Conservation (phyloP, 495 filamentous ascomycete genomes). For the Penicillium paradoxum region DNA sequence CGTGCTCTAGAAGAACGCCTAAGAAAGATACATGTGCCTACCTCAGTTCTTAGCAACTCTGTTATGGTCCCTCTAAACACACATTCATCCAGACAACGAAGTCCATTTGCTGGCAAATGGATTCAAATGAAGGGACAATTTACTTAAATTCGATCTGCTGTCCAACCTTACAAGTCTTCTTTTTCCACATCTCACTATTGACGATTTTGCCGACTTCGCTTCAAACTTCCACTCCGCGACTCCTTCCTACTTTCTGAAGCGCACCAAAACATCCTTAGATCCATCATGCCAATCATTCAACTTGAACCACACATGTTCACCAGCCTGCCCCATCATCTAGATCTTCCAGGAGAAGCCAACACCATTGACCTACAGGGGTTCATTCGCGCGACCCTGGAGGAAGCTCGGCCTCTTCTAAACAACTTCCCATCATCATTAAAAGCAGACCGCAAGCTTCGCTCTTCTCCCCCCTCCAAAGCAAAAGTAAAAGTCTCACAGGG, state of each 20-base stretch:
- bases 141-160: background rate
- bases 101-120: background rate
- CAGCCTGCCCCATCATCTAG: constrained; percentile 28
- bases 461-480: constrained; percentile 34
- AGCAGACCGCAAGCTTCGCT: constrained; percentile 29
- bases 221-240: background rate
- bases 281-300: constrained; percentile 25
- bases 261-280: background rate
- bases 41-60: too few relatives aligned
- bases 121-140: background rate
- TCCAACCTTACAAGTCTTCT: background rate
- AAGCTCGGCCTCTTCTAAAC: constrained; percentile 54
- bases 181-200: background rate
- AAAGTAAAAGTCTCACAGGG: constrained; percentile 16
- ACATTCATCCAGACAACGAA: background rate
- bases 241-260: background rate
- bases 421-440: constrained; percentile 29
- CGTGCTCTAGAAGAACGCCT: too few relatives aligned
- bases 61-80: too few relatives aligned
- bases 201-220: background rate
- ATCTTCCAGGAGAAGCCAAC: constrained; percentile 12
- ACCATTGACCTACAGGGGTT: constrained; percentile 20
- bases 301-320: constrained; percentile 28
- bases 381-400: constrained; percentile 38
- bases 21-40: too few relatives aligned